phyloP scores from a whole-genome alignment of 768 basidiomycete genomes.

The Russula griseocarnosa region DNA sequence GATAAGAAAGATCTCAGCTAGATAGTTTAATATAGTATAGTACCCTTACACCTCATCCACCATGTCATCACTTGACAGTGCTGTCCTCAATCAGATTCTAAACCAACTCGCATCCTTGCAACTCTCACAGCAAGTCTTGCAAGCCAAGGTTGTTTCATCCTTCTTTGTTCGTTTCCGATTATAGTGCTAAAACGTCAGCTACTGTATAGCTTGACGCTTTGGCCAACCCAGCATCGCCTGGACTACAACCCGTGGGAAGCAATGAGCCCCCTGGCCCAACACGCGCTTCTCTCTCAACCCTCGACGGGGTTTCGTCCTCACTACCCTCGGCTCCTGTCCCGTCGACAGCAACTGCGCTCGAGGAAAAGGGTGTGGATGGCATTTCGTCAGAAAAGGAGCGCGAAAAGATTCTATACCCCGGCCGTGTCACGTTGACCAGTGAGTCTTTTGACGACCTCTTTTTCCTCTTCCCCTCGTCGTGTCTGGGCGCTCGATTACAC shows the following conservation, averaged over 20 bases:
- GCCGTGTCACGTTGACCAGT: conserved; percentile 82
- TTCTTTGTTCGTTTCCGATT: conserved; percentile 9
- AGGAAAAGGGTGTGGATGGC: conserved; percentile 24
- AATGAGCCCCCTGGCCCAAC: conserved; percentile 33
- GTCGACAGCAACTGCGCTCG: conserved; percentile 14
- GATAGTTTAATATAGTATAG: too few relatives aligned
- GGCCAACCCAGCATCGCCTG: conserved; percentile 32
- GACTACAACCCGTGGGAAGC: conserved; percentile 36
- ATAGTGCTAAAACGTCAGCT: not conserved
- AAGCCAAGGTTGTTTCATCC: conserved; percentile 60
- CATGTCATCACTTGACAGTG: conserved; percentile 39
- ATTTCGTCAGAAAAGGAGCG: conserved; percentile 52
- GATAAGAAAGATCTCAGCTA: not conserved
- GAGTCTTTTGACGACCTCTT: conserved; percentile 33
- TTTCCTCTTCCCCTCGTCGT: conserved; percentile 22
- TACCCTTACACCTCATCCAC: not conserved
- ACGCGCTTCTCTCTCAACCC: conserved; percentile 33
- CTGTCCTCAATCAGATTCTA: conserved; percentile 68
- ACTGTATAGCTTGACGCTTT: conserved; percentile 57
- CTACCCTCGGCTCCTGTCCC: conserved; percentile 31
- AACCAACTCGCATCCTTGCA: conserved; percentile 67
- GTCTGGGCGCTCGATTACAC: not conserved
- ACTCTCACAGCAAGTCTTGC: conserved; percentile 69
- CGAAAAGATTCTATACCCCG: conserved; percentile 75
- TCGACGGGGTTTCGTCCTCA: conserved; percentile 33